Base-by-base conservation (phyloP, 257 asterid species). In the Scutellaria barbata region DNA sequence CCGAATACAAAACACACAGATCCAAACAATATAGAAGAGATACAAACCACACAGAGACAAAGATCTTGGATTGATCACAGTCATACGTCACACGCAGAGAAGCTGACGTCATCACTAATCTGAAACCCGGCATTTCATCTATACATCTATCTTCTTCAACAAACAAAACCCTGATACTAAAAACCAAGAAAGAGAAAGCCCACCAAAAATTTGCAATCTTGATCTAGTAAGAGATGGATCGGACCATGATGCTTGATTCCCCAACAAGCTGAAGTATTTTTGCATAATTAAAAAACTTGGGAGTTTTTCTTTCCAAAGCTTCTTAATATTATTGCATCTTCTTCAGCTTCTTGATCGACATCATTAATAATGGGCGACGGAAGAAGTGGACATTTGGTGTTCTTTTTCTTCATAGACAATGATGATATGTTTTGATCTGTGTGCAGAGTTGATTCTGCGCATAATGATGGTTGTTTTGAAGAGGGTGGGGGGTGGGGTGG, bases 231-330 rank as follows among this genome's bases (percentile, higher is more conserved):
- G 65, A 70, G 78, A 81, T 40, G 41, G 47, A 76, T 76, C 90
- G 90, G 90, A 85, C 90, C 90, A 68, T 76, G 86, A 83, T 80
- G 90, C 90, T 85, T 84, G 83, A 85, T 85, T 83, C 90, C 90
- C 76, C 88, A 66, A 45, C 74, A 69, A 68, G 42, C 64, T 57
- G 40, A 30, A 69, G 45, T 12, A 3, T 42, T 42, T 42, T 42
- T 42, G 9, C 11, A 1, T 8, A 7, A 1, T 10, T 11, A 53
- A 69, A 41, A 46, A 45, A n/a, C 66, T 54, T 55, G 25, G 42
- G 55, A 68, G 61, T 6, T 43, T 59, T 45, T 68, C 56, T 35
- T 53, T 47, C 8, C 4, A 61, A n/a, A 25, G 12, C 13, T 22
- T 72, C 14, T 5, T 12, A 10, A 39, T 35, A 30, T 42, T n/a